phyloP scores from a whole-genome alignment of 2,329 filamentous ascomycete species.

The Colletotrichum sp. region DNA sequence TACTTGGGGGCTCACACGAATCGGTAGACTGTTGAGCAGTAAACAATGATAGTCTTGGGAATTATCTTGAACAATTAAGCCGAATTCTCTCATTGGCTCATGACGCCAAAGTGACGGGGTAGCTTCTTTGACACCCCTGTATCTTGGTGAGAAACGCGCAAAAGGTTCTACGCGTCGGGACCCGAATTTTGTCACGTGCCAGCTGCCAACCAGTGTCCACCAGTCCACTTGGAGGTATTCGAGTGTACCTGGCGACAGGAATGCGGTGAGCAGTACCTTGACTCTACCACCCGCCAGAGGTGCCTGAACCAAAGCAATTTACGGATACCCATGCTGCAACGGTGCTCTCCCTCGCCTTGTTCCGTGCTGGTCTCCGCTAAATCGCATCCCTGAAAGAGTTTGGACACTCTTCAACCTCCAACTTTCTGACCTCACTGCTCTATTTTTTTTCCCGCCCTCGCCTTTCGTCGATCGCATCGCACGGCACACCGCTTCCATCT shows the following conservation, averaged over 20 bases:
- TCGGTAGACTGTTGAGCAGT: background rate
- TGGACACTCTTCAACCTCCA: constrained; percentile 24
- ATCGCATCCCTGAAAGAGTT: constrained; percentile 23
- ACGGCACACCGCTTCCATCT: background rate
- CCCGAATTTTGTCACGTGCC: background rate
- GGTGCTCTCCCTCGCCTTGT: constrained; percentile 13
- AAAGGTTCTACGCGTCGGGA: constrained; percentile 6
- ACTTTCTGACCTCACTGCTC: constrained; percentile 23
- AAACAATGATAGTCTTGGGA: background rate
- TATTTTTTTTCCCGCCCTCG: constrained; percentile 12
- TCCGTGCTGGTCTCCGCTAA: constrained; percentile 22
- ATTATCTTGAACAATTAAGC: background rate
- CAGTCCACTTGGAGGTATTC: background rate
- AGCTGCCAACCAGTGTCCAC: background rate
- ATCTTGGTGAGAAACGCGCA: background rate
- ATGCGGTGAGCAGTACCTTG: background rate
- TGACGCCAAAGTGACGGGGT: background rate
- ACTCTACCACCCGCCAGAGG: background rate
- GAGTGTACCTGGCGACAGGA: background rate
- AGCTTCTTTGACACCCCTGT: constrained; percentile 1
- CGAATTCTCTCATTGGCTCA: background rate
- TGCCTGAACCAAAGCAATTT: background rate
- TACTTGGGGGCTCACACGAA: background rate
- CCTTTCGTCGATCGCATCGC: constrained; percentile 19
- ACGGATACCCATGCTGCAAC: constrained; percentile 6